phyloP scores from a whole-genome alignment of 768 basidiomycete genomes.

The Boletellus emodensis region DNA sequence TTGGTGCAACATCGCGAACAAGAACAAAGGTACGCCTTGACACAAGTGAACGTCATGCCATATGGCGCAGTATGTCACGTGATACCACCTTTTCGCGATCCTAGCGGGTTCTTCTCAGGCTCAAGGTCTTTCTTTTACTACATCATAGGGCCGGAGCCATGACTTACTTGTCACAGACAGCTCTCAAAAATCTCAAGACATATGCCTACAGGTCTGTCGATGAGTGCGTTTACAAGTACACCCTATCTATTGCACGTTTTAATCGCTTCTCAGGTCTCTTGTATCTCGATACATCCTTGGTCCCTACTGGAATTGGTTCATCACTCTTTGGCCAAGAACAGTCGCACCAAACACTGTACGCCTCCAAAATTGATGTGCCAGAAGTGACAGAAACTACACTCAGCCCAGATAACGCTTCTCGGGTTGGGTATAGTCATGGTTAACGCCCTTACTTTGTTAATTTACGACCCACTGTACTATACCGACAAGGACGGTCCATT shows the following conservation, averaged over 20 bases:
- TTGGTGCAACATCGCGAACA: conserved; percentile 33
- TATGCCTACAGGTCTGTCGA: conserved; percentile 82
- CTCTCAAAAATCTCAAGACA: conserved; percentile 70
- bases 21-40: not conserved
- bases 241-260: conserved; percentile 1
- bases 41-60: too few species aligned
- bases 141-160: conserved; percentile 29
- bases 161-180: conserved; percentile 61
- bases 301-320: conserved; percentile 90
- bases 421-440: conserved; percentile 77
- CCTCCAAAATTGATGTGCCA: conserved; percentile 3
- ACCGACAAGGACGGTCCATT: conserved; percentile 58
- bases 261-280: conserved; percentile 52
- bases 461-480: conserved; percentile 78
- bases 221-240: conserved; percentile 47
- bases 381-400: not conserved
- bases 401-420: conserved; percentile 77
- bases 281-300: conserved; percentile 72
- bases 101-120: too few species aligned
- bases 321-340: conserved; percentile 78
- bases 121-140: too few species aligned
- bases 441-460: conserved; percentile 81
- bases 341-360: conserved; percentile 88
- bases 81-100: too few species aligned
- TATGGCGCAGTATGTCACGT: not conserved